Evolutionary conservation across 116 monocot species (phyloP).

Genomic region (Phalaenopsis hybrid): DNA sequence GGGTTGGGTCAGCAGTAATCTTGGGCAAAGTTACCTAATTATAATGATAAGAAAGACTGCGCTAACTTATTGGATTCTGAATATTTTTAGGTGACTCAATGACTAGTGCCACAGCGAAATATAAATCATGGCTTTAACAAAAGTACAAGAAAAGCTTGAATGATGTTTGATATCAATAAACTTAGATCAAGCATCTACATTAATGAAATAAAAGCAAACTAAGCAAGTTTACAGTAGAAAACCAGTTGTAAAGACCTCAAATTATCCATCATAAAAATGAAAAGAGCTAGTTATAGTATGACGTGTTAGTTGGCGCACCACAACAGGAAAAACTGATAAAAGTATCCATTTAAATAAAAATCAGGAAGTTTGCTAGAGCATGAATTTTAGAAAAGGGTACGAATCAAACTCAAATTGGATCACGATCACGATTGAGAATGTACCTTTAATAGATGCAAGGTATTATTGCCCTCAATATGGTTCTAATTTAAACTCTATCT

Average conservation of each 20-base stretch:
- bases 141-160: background rate
- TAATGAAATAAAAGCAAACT: background rate
- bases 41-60: background rate
- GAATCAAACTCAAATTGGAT: constrained; percentile 1
- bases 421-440: background rate
- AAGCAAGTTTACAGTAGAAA: background rate
- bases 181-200: background rate
- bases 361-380: background rate
- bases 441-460: background rate
- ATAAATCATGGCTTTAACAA: background rate
- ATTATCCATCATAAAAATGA: no score
- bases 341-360: background rate
- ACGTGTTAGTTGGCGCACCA: background rate
- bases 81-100: background rate
- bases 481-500: background rate
- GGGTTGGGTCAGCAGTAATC: background rate
- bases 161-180: background rate
- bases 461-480: background rate
- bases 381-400: background rate
- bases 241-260: background rate
- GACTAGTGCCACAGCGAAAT: background rate
- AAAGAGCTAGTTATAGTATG: no score
- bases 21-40: background rate
- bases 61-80: background rate
- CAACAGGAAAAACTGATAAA: background rate